Evolutionary conservation across 2,329 filamentous ascomycete species (phyloP).

Genomic region (Corinectria fuckeliana): DNA sequence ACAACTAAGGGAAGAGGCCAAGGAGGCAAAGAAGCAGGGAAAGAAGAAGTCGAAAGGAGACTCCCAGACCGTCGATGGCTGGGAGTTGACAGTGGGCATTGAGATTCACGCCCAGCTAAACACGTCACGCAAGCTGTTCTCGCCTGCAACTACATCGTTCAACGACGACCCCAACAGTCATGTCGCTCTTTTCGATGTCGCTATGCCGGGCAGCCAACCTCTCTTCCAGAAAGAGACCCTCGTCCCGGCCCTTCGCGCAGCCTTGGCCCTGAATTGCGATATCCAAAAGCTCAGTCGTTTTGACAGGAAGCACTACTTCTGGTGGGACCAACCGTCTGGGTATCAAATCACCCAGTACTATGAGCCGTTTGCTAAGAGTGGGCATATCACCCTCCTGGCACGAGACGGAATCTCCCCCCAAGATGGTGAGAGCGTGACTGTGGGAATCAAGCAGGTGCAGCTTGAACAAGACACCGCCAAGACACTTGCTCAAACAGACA

Average conservation of each 20-base stretch:
- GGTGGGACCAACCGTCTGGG: conserved; percentile 94
- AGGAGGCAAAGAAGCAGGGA: conserved; percentile 71
- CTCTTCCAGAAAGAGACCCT: conserved; percentile 82
- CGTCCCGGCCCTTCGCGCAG: conserved; percentile 88
- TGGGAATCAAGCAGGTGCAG: conserved; percentile 93
- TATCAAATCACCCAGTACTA: conserved; percentile 99
- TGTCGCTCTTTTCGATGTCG: conserved; percentile 86
- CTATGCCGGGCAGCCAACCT: conserved; percentile 89
- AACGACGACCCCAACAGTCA: conserved; percentile 81
- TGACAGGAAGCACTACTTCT: conserved; percentile 98
- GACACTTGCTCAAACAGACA: conserved; percentile 78
- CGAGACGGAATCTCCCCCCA: conserved; percentile 81
- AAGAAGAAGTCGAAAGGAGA: conserved; percentile 54
- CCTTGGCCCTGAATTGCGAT: conserved; percentile 80
- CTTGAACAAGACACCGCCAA: conserved; percentile 99
- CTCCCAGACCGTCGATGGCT: conserved; percentile 66
- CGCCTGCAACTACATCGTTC: conserved; percentile 68
- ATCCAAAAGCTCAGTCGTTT: conserved; percentile 82
- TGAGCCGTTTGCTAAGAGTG: conserved; percentile 71
- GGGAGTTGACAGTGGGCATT: conserved; percentile 95
- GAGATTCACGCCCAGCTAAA: conserved; percentile 98
- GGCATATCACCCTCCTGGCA: conserved; percentile 71
- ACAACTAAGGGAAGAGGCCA: conserved; percentile 73
- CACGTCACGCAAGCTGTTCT: conserved; percentile 88
- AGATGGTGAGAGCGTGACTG: conserved; percentile 71